These are phyloP conservation scores for Rhodomyrtus psidioides DNA, from an alignment of 441 rosid species.

Conservation along the genomic window DNA sequence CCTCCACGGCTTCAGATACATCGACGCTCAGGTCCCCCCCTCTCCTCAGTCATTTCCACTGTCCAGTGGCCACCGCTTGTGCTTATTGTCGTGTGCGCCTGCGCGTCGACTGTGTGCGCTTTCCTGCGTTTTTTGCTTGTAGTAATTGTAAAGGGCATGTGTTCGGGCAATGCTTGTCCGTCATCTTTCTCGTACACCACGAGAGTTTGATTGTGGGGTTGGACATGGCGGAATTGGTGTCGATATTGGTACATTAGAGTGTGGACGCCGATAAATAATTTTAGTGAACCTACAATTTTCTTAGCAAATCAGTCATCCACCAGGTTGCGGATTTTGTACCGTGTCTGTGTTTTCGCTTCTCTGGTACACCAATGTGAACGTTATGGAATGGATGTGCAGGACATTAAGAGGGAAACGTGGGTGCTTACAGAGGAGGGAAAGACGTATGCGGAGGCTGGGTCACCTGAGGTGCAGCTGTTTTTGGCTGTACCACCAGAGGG, in stretches of 20 bases:
- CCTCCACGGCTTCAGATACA: conserved; percentile 66
- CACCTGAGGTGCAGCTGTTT: conserved; percentile 78
- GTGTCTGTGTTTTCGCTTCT: background rate
- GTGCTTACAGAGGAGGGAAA: conserved; percentile 82
- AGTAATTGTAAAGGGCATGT: background rate
- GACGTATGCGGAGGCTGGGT: conserved; percentile 60
- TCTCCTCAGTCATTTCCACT: background rate
- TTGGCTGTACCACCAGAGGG: conserved; percentile 70
- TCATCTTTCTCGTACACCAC: background rate
- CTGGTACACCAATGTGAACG: background rate
- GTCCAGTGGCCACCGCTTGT: background rate
- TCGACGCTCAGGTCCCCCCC: conserved; percentile 47
- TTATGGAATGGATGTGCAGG: conserved; percentile 21
- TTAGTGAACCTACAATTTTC: background rate
- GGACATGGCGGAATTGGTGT: background rate
- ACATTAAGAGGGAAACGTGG: conserved; percentile 59
- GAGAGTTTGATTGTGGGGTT: background rate
- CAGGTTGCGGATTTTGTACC: background rate
- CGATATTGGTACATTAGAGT: background rate
- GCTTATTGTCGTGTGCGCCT: background rate
- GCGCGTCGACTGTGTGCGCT: background rate
- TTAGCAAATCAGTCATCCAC: background rate
- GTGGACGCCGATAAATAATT: background rate
- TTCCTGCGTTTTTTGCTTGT: background rate
- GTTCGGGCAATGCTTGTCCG: background rate